A percentile compares a stretch with the other conserved stretches of the same genome.
These are phyloP conservation scores for Lanzia echinophila DNA, from an alignment of 2,329 filamentous ascomycete species.

Conservation along the genomic window DNA sequence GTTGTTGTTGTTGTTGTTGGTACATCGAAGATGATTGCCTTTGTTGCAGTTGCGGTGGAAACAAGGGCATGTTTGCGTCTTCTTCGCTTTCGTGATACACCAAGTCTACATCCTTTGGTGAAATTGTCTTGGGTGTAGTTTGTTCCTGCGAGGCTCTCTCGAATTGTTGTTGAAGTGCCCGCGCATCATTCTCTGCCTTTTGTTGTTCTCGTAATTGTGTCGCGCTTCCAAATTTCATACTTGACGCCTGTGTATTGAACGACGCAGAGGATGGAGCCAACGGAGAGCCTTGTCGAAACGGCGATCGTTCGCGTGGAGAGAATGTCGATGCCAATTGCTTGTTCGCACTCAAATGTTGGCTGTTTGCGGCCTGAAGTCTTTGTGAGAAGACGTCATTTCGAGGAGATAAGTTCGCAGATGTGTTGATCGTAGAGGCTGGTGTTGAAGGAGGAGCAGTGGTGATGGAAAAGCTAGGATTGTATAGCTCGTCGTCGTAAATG, in stretches of 20 bases:
- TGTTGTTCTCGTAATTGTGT: slow-evolving; percentile 54
- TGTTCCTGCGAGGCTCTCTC: slow-evolving; percentile 32
- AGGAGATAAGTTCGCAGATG: slow-evolving; percentile 40
- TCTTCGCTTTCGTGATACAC: slow-evolving; percentile 75
- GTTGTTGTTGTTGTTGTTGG: slow-evolving; percentile 13
- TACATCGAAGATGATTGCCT: slow-evolving; percentile 35
- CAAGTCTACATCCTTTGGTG: slow-evolving; percentile 83
- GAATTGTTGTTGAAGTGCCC: slow-evolving; percentile 34
- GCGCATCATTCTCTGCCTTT: slow-evolving; percentile 53
- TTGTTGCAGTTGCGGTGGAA: slow-evolving; percentile 51
- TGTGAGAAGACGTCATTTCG: slow-evolving; percentile 62
- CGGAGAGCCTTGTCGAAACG: slow-evolving; percentile 68
- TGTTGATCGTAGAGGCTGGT: slow-evolving; percentile 29
- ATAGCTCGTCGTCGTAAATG: slow-evolving; percentile 77
- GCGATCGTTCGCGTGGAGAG: slow-evolving; percentile 62
- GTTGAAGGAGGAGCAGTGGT: slow-evolving; percentile 48
- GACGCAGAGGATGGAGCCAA: slow-evolving; percentile 40
- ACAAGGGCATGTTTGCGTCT: slow-evolving; percentile 59
- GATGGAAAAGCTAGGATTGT: slow-evolving; percentile 61
- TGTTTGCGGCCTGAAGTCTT: slow-evolving; percentile 72
- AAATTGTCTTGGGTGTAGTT: slow-evolving; percentile 76
- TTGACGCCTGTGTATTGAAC: slow-evolving; percentile 28
- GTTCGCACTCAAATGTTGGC: slow-evolving; percentile 57
- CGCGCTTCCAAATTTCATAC: slow-evolving; percentile 45
- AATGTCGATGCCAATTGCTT: slow-evolving; percentile 42